Evolutionary conservation across 1,139 yeast genomes (phyloP).

Genomic region (Eremothecium sinecaudum): DNA sequence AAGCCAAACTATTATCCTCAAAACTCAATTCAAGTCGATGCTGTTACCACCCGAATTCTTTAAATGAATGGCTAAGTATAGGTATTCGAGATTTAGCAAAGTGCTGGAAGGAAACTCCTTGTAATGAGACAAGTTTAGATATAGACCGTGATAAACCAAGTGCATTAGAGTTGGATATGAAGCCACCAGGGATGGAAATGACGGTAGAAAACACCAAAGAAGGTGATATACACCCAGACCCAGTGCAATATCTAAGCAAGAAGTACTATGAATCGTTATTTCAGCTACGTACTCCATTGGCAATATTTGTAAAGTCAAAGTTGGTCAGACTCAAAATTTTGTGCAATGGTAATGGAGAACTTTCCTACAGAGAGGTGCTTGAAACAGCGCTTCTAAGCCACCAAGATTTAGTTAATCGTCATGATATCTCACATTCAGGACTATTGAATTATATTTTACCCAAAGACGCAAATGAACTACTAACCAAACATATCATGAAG

Average conservation of each 20-base stretch:
- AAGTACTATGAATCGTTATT: conserved; percentile 26
- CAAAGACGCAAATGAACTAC: conserved; percentile 4
- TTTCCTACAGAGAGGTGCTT: conserved; percentile 14
- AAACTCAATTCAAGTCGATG: no score
- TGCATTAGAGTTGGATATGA: conserved; percentile 16
- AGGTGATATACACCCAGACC: conserved; percentile 9
- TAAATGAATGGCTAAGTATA: conserved; percentile 11
- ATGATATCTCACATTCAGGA: conserved; percentile 9
- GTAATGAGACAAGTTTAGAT: conserved; percentile 1
- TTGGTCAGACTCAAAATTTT: conserved; percentile 22
- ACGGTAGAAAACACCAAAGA: neutral
- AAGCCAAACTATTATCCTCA: no score
- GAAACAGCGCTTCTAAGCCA: conserved; percentile 12
- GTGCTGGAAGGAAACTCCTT: conserved; percentile 15
- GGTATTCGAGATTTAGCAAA: conserved; percentile 13
- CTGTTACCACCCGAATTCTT: conserved; percentile 2
- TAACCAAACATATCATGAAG: conserved; percentile 1
- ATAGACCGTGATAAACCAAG: conserved; percentile 6
- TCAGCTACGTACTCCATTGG: conserved; percentile 21
- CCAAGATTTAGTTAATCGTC: conserved; percentile 20
- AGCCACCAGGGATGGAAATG: conserved; percentile 12
- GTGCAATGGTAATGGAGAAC: conserved; percentile 13
- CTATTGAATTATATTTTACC: conserved; percentile 6
- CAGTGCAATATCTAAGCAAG: conserved; percentile 16
- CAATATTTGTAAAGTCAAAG: conserved; percentile 29